Evolutionary conservation across 2,329 filamentous ascomycete genomes (phyloP).

Genomic region (Blastomyces silverae): DNA sequence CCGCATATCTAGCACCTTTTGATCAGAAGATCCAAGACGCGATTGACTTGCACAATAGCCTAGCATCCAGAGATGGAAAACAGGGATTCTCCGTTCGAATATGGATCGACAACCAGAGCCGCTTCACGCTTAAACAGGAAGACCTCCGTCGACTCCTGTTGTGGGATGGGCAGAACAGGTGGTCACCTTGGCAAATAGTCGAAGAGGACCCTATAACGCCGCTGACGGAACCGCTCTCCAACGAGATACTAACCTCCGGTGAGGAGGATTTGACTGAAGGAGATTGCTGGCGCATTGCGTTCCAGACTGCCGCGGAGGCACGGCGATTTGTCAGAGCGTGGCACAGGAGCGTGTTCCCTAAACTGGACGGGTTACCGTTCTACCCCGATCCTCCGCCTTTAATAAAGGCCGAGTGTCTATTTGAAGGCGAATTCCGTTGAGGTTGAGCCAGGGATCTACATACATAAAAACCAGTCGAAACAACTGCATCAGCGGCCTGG

Average conservation of each 20-base stretch:
- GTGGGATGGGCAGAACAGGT: slow-evolving; percentile 20
- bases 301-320: slow-evolving; percentile 50
- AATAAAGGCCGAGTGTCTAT: slow-evolving; percentile 24
- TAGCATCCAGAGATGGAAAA: slow-evolving; percentile 9
- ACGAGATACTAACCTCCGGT: slow-evolving; percentile 15
- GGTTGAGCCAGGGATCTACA: neutral
- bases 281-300: slow-evolving; percentile 49
- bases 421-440: slow-evolving; percentile 16
- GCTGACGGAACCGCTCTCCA: slow-evolving; percentile 15
- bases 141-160: slow-evolving; percentile 18
- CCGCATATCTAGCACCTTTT: slow-evolving; percentile 21
- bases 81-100: slow-evolving; percentile 21
- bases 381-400: slow-evolving; percentile 18
- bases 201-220: slow-evolving; percentile 18
- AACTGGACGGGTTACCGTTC: slow-evolving; percentile 10
- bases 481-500: neutral
- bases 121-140: slow-evolving; percentile 7
- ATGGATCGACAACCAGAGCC: slow-evolving; percentile 17
- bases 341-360: slow-evolving; percentile 45
- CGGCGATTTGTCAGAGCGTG: slow-evolving; percentile 48
- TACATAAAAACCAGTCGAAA: neutral
- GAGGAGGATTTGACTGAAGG: slow-evolving; percentile 13
- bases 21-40: slow-evolving; percentile 17
- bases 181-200: slow-evolving; percentile 19
- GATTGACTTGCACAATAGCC: slow-evolving; percentile 19